Conservation (phyloP, 2,329 filamentous ascomycete species). For the Fusarium pseudoanthophilum region DNA sequence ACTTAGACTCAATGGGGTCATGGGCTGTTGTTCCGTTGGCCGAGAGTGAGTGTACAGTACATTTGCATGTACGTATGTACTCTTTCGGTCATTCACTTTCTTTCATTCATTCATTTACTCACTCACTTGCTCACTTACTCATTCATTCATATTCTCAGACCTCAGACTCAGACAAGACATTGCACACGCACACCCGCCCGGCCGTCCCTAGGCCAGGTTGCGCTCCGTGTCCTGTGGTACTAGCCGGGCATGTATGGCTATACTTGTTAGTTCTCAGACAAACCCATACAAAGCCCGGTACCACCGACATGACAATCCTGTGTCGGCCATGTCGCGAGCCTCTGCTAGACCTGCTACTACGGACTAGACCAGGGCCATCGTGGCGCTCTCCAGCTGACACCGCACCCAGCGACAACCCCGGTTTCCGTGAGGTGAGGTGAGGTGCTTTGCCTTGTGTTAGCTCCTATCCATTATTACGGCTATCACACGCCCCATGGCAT, state of each 20-base stretch:
- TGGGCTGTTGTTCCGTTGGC: conserved; percentile 42
- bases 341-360: conserved; percentile 30
- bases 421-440: conserved; percentile 35
- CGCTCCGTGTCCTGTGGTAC: conserved; percentile 34
- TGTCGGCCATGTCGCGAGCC: conserved; percentile 28
- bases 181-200: conserved; percentile 38
- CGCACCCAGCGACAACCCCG: conserved; percentile 34
- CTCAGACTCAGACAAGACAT: conserved; percentile 32
- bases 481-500: background rate
- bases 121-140: conserved; percentile 12
- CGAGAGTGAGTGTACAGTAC: conserved; percentile 18
- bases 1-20: conserved; percentile 24
- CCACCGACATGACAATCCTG: conserved; percentile 22
- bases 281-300: conserved; percentile 26
- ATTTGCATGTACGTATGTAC: background rate
- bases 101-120: conserved; percentile 20
- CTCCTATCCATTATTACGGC: conserved; percentile 11
- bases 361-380: conserved; percentile 42
- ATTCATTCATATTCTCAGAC: background rate
- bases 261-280: conserved; percentile 20
- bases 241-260: conserved; percentile 16
- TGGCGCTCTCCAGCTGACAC: conserved; percentile 47
- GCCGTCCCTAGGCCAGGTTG: conserved; percentile 32
- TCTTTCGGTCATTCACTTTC: conserved; percentile 1
- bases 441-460: conserved; percentile 36